Evolutionary conservation across 176 grass and related monocot genomes (phyloP), one percentile per base, ranked within the genome.

Genomic region (Oryza rufipogon): DNA sequence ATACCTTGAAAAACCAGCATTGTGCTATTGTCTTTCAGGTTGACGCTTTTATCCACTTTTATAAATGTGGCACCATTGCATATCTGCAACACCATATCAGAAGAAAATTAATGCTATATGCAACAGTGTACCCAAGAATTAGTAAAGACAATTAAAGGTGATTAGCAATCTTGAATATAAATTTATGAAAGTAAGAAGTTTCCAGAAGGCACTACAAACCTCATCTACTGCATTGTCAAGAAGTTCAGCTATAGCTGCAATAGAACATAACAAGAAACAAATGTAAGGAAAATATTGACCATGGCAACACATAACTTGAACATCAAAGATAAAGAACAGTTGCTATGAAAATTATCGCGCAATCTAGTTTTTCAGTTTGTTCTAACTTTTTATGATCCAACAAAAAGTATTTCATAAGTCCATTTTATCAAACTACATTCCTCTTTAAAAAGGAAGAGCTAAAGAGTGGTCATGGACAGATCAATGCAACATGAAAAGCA

Each of bases 221-320:
- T 98, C 95, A 88, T 98, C 95, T 30, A 98, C 95, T 2, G 92
- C 92, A 93, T 98, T 98, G 83, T 98, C 95, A 80, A 98, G 92
- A 87, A 98, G 92, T 84, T 95, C 95, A 34, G 95, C 91, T 81
- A 93, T 88, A 83, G 95, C 95, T 98, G 91, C 76, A 93, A 70
- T 71, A 36, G 42, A 77, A 87, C 71, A 78, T 7, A 85, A 87
- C 3, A 75, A 86, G 67, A 66, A 72, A 78, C 16, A 28, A 47
- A 48, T 85, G 6, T 81, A 56, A 74, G 25, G 23, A 60, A 88
- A 78, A 71, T 63, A 51, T 34, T 61, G 46, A 36, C 60, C 86
- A 78, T 54, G 61, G 4, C 0, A n/a, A 34, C 4, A 42, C 5
- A 42, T 78, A 73, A 56, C 67, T 45, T 66, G 80, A 54, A 63